A percentile compares a stretch with the other conserved stretches of the same genome.
phyloP scores from a whole-genome alignment of 768 basidiomycete genomes.

The Kwoniella heveanensis region DNA sequence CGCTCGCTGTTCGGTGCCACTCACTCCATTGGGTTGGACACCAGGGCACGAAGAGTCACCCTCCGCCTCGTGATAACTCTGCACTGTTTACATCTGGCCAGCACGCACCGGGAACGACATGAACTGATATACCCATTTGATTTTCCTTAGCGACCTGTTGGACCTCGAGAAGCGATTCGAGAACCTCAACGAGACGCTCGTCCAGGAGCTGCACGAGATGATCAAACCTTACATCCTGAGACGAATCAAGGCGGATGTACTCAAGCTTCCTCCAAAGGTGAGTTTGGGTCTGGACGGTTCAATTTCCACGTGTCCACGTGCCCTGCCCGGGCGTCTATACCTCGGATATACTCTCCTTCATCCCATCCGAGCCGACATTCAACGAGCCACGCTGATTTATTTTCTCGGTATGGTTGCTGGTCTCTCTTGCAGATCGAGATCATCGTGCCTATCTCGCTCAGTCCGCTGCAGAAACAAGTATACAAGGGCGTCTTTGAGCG shows the following conservation, averaged over 20 bases:
- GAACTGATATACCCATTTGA: too few relatives aligned
- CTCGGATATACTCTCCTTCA: too few relatives aligned
- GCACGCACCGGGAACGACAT: too few relatives aligned
- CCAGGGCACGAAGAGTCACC: background rate
- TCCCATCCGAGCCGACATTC: too few relatives aligned
- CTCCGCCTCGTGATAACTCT: too few relatives aligned
- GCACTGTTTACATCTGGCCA: too few relatives aligned
- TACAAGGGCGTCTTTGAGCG: slow-evolving; percentile 82
- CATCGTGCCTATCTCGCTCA: slow-evolving; percentile 80
- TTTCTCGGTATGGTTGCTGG: too few relatives aligned
- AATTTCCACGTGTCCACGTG: slow-evolving; percentile 3
- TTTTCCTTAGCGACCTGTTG: slow-evolving; percentile 73
- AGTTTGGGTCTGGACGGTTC: slow-evolving; percentile 1
- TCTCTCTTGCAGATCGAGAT: slow-evolving; percentile 55
- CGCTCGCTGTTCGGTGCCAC: background rate
- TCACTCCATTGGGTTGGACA: background rate
- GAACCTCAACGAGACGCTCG: slow-evolving; percentile 74
- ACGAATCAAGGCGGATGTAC: slow-evolving; percentile 87
- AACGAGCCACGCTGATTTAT: too few relatives aligned
- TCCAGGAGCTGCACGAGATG: slow-evolving; percentile 75
- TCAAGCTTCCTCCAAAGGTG: slow-evolving; percentile 85
- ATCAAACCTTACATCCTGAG: slow-evolving; percentile 87
- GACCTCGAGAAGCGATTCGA: slow-evolving; percentile 69
- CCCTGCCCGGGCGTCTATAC: too few relatives aligned
- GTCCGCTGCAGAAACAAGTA: slow-evolving; percentile 80